Percentiles rank a stretch among this genome's conserved stretches.
Evolutionary conservation across 768 basidiomycete genomes (phyloP).

Genomic region (Hydnum rufescens): DNA sequence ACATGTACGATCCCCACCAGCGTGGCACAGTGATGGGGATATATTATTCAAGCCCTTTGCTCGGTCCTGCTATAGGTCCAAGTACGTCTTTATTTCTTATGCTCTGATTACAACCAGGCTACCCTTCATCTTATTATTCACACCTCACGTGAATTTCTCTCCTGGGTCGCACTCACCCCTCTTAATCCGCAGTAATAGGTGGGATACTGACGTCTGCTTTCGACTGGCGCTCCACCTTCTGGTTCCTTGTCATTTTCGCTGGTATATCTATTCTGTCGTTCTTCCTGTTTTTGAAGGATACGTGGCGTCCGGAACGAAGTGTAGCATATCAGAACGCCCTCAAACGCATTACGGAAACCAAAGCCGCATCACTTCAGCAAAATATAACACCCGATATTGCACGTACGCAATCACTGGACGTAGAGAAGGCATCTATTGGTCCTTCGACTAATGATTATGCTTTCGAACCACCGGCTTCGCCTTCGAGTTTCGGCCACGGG

Average conservation of each 20-base stretch:
- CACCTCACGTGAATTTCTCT: too few species aligned
- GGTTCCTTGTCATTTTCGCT: conserved; percentile 52
- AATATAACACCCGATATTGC: too few species aligned
- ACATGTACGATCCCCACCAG: conserved; percentile 55
- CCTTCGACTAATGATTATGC: too few species aligned
- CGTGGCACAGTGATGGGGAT: conserved; percentile 64
- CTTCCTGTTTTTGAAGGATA: conserved; percentile 48
- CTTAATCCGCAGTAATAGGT: conserved; percentile 30
- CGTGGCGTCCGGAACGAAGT: conserved; percentile 68
- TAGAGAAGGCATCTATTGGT: too few species aligned
- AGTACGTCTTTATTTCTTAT: conserved; percentile 7
- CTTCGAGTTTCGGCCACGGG: too few species aligned
- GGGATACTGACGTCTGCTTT: conserved; percentile 45
- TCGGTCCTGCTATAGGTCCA: conserved; percentile 35
- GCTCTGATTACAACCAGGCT: not conserved
- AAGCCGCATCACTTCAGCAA: too few species aligned
- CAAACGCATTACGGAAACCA: too few species aligned
- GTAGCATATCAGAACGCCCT: conserved; percentile 37
- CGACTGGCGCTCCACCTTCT: conserved; percentile 67
- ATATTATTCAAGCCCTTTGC: conserved; percentile 41
- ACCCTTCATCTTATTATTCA: too few species aligned
- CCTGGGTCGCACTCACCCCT: too few species aligned
- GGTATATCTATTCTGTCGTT: conserved; percentile 36
- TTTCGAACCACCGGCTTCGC: too few species aligned
- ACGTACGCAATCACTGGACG: too few species aligned